phyloP scores from a whole-genome alignment of 768 basidiomycete genomes.

The Boletellus emodensis region DNA sequence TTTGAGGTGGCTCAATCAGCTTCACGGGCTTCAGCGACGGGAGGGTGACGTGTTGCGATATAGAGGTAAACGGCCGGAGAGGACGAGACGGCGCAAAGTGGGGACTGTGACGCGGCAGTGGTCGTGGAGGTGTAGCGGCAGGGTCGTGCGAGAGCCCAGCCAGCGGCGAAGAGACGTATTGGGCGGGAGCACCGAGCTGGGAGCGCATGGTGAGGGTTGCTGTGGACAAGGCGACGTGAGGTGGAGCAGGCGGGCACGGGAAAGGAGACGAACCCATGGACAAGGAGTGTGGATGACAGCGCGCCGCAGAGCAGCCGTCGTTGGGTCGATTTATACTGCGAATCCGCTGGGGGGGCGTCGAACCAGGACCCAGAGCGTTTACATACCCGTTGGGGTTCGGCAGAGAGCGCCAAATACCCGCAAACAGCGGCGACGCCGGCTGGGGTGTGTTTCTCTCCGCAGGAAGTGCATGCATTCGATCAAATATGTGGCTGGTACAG shows the following conservation, averaged over 20 bases:
- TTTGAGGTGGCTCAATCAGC: constrained; percentile 74
- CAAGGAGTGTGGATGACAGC: constrained; percentile 29
- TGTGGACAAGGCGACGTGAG: constrained; percentile 7
- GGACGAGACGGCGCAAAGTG: constrained; percentile 71
- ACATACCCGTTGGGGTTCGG: constrained; percentile 30
- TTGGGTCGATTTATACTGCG: constrained; percentile 22
- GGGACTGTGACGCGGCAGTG: constrained; percentile 40
- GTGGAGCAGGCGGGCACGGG: not conserved
- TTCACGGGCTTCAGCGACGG: constrained; percentile 53
- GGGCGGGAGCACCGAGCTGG: constrained; percentile 27
- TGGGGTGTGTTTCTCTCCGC: not conserved
- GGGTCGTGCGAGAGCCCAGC: constrained; percentile 39
- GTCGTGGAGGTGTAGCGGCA: constrained; percentile 30
- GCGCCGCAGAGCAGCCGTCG: constrained; percentile 28
- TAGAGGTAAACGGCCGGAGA: constrained; percentile 71
- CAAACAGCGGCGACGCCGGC: constrained; percentile 12
- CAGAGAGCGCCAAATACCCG: constrained; percentile 13
- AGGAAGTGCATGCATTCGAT: not conserved
- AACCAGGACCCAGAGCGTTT: constrained; percentile 2
- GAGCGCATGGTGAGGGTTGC: constrained; percentile 40
- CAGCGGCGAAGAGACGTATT: constrained; percentile 60
- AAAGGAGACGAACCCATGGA: constrained; percentile 37
- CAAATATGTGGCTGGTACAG: constrained; percentile 16
- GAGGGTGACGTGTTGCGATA: constrained; percentile 30
- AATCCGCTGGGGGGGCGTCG: constrained; percentile 27